A percentile compares a stretch with the other conserved stretches of the same genome.
phyloP scores from a whole-genome alignment of 1,284 basidiomycete species.

The Erythrobasidium hasegawianum region DNA sequence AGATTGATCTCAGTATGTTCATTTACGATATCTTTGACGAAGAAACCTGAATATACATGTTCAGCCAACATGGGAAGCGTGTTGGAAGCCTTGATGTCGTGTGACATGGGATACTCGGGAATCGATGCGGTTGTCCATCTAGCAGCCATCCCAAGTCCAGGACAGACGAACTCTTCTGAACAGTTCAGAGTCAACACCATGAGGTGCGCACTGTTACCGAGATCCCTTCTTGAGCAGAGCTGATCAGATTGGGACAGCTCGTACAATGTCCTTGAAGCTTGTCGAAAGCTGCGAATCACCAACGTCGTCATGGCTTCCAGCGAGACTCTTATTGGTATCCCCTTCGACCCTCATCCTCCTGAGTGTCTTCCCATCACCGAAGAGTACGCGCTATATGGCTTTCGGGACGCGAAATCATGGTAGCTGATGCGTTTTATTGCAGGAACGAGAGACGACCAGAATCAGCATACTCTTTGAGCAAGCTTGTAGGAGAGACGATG shows the following conservation, averaged over 20 bases:
- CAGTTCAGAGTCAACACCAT: conserved; percentile 50
- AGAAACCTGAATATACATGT: no score
- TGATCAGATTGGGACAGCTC: conserved; percentile 37
- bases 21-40: no score
- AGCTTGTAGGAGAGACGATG: conserved; percentile 51
- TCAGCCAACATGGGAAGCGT: conserved; percentile 35
- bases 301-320: conserved; percentile 49
- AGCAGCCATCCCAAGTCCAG: conserved; percentile 50
- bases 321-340: conserved; percentile 51
- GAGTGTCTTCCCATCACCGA: conserved; percentile 50
- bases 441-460: conserved; percentile 46
- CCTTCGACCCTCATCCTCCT: conserved; percentile 48
- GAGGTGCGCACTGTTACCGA: conserved; percentile 9
- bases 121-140: conserved; percentile 50
- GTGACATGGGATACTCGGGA: conserved; percentile 49
- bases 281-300: conserved; percentile 48
- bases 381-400: conserved; percentile 38
- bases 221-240: neutral
- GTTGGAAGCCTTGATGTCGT: conserved; percentile 42
- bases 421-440: neutral
- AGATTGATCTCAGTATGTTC: conserved; percentile 29
- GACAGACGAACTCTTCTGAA: conserved; percentile 46
- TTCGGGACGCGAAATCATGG: neutral
- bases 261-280: conserved; percentile 51
- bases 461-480: conserved; percentile 49